phyloP scores from a whole-genome alignment of 306 rosid genomes.

The Benincasa hispida region DNA sequence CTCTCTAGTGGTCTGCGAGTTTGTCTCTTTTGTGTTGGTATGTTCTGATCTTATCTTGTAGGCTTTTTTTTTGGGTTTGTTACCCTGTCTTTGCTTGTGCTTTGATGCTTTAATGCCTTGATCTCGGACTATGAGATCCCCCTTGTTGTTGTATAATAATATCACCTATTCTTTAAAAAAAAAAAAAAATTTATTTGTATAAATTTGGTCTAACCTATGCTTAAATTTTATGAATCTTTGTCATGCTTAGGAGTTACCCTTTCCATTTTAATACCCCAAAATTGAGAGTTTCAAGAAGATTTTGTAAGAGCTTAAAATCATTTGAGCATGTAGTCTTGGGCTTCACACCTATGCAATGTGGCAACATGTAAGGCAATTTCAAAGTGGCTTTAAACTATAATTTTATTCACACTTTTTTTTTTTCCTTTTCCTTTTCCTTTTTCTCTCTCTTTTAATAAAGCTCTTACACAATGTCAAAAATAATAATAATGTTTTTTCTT shows the following conservation, averaged over 20 bases:
- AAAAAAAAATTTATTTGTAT: no score
- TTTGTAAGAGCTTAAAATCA: conserved; percentile 21
- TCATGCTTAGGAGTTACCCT: conserved; percentile 89
- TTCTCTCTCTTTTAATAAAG: background rate
- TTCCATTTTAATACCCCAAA: conserved; percentile 10
- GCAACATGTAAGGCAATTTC: conserved; percentile 17
- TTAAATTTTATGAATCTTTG: conserved; percentile 66
- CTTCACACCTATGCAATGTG: conserved; percentile 4
- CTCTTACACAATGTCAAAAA: background rate
- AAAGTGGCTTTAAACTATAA: conserved; percentile 9
- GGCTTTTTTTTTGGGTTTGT: no score
- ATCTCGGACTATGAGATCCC: no score
- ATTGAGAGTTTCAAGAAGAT: background rate
- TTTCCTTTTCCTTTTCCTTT: background rate
- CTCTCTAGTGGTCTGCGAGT: no score
- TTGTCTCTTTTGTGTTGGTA: no score
- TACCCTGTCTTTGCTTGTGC: no score
- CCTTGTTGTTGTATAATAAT: no score
- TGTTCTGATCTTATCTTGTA: no score
- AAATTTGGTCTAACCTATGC: conserved; percentile 23
- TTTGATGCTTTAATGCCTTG: no score
- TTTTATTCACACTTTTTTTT: conserved; percentile 1
- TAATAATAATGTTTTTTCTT: background rate
- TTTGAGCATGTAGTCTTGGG: conserved; percentile 12
- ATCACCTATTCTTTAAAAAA: no score